Evolutionary conservation across 169 alveolate genomes (phyloP), one percentile per base, ranked within the genome.

Genomic region (Plasmodium blacklocki): DNA sequence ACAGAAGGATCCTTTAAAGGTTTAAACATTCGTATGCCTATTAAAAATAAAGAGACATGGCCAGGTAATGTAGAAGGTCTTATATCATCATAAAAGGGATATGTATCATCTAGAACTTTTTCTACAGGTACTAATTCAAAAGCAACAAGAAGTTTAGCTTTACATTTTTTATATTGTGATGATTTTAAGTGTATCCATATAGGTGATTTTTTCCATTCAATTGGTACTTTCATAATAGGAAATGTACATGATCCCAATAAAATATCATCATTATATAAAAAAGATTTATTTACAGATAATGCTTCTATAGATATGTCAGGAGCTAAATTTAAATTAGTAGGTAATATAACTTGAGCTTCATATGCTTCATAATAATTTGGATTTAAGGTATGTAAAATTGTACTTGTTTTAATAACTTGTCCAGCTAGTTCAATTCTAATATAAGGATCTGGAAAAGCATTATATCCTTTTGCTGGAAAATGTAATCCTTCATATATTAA

Each of bases 181-280:
- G 98, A 94, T 70, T 93, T 95, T 21, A 96, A 93, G 43, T 66
- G 88, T 26, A 95, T 91, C 98, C 98, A 96, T 21, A 91, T 94
- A 12, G 98, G 98, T 7, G 97, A 96, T 68, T 94, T 87, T 58
- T 91, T 93, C 98, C 98, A 96, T 88, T 93, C 98, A 54, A 90
- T 89, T 4, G 98, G 98, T 62, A 96, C 96, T 74, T 96, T 94
- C 83, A 63, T 88, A 18, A 96, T 88, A 39, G 95, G 96, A 60
- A 73, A 95, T 14, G 93, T 91, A 87, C 92, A 93, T 73, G 74
- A 86, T 67, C 96, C 96, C 29, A 93, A 68, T 19, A 94, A 78
- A n/a, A 88, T 78, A 26, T 74, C 92, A 39, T 91, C 91, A 18
- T 88, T 59, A 52, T 93, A 88, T 52, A 93, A 66, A 66, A 88